These are phyloP conservation scores for Tricholoma flavovirens DNA, from an alignment of 768 basidiomycete species.

Conservation along the genomic window DNA sequence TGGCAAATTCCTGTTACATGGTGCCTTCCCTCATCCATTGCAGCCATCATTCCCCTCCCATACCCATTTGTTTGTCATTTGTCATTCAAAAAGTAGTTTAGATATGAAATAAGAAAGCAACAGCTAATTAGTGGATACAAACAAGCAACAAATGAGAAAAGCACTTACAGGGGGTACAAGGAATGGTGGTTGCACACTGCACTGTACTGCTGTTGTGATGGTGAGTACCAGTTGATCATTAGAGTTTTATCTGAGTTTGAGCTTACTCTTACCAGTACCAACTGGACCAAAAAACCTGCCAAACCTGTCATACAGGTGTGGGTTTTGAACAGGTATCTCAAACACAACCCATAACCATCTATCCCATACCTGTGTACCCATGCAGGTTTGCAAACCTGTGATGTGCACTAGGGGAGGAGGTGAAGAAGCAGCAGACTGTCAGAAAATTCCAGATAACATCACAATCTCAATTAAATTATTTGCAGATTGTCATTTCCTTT, in stretches of 20 bases:
- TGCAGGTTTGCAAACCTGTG: no score
- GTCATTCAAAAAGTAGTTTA: not conserved
- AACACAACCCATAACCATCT: no score
- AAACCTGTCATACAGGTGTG: not conserved
- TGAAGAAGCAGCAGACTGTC: no score
- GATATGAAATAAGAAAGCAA: not conserved
- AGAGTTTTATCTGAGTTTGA: no score
- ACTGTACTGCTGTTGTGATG: not conserved
- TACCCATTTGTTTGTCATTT: not conserved
- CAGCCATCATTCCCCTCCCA: not conserved
- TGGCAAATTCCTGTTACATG: not conserved
- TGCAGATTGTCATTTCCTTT: no score
- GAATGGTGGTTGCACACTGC: not conserved
- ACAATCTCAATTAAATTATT: no score
- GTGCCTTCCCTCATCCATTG: not conserved
- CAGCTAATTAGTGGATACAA: not conserved
- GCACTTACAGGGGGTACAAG: not conserved
- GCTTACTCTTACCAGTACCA: no score
- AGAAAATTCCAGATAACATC: no score
- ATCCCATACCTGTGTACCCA: not conserved
- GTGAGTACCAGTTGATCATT: no score
- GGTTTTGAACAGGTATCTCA: not conserved
- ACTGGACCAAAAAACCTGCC: no score
- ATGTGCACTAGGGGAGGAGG: no score
- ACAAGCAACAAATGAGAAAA: not conserved